phyloP scores from a whole-genome alignment of 305 asterid species.

The Fraxinus albicans region DNA sequence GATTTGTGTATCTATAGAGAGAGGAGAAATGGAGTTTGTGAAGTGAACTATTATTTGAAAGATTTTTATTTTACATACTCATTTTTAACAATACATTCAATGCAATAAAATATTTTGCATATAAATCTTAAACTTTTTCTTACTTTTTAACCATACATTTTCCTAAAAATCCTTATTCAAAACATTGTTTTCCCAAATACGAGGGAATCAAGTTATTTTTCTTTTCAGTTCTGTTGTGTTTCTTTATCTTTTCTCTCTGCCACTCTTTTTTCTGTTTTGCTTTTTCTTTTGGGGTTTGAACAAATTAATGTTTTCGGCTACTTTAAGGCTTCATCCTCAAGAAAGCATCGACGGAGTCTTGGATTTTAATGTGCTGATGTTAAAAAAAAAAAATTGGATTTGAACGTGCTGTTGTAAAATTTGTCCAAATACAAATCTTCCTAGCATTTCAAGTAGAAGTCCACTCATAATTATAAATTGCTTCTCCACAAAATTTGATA shows the following conservation, averaged over 20 bases:
- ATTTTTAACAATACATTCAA: too few relatives aligned
- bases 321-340: slow-evolving; percentile 23
- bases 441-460: too few relatives aligned
- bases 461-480: too few relatives aligned
- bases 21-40: neutral
- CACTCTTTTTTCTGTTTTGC: slow-evolving; percentile 3
- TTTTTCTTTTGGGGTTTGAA: slow-evolving; percentile 22
- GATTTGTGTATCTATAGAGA: neutral
- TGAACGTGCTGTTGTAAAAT: neutral
- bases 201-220: slow-evolving; percentile 26
- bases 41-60: too few relatives aligned
- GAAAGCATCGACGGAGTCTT: neutral
- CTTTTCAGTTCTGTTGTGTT: slow-evolving; percentile 11
- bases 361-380: neutral
- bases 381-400: neutral
- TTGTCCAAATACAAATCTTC: neutral
- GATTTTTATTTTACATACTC: too few relatives aligned
- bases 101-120: too few relatives aligned
- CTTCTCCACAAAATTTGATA: neutral
- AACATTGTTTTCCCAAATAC: neutral
- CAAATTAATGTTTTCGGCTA: slow-evolving; percentile 25
- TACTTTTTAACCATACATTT: too few relatives aligned
- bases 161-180: too few relatives aligned
- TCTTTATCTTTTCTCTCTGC: slow-evolving; percentile 20
- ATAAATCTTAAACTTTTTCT: too few relatives aligned